A percentile compares a stretch with the other conserved stretches of the same genome.
phyloP scores from a whole-genome alignment of 2,329 filamentous ascomycete species.

The Alternaria arborescens region DNA sequence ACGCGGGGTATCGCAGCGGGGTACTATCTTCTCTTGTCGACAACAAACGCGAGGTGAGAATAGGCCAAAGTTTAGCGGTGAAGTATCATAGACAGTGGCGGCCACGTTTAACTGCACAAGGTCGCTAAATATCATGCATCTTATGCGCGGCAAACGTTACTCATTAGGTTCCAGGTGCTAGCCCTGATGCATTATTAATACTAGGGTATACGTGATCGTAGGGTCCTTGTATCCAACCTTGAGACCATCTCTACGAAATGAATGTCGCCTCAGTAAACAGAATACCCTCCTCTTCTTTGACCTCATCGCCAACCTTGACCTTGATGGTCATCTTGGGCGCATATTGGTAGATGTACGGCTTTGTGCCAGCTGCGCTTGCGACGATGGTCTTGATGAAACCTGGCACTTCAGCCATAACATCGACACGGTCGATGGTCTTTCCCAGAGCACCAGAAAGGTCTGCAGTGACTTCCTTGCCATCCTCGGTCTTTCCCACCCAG shows the following conservation, averaged over 20 bases:
- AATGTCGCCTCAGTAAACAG: slow-evolving; percentile 95
- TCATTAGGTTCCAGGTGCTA: slow-evolving; percentile 49
- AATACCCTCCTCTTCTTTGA: slow-evolving; percentile 77
- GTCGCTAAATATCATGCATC: neutral
- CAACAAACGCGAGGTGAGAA: neutral
- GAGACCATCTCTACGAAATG: slow-evolving; percentile 69
- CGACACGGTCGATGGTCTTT: slow-evolving; percentile 78
- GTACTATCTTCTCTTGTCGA: neutral
- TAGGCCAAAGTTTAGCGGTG: neutral
- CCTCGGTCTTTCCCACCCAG: slow-evolving; percentile 81
- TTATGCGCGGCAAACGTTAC: slow-evolving; percentile 14
- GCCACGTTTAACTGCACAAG: neutral
- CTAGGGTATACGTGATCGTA: slow-evolving; percentile 36
- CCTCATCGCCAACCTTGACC: slow-evolving; percentile 83
- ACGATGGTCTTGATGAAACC: slow-evolving; percentile 96
- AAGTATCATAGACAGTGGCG: neutral
- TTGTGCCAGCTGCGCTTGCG: slow-evolving; percentile 85
- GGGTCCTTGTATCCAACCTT: slow-evolving; percentile 26
- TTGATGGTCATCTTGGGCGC: slow-evolving; percentile 77
- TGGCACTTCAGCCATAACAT: slow-evolving; percentile 96
- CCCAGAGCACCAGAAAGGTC: slow-evolving; percentile 74
- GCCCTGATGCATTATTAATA: slow-evolving; percentile 50
- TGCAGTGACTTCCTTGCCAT: slow-evolving; percentile 76
- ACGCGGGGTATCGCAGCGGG: slow-evolving; percentile 12
- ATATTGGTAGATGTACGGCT: slow-evolving; percentile 98